phyloP scores from a whole-genome alignment of 108 stramenopile genomes.

The Aureococcus anophagefferens region DNA sequence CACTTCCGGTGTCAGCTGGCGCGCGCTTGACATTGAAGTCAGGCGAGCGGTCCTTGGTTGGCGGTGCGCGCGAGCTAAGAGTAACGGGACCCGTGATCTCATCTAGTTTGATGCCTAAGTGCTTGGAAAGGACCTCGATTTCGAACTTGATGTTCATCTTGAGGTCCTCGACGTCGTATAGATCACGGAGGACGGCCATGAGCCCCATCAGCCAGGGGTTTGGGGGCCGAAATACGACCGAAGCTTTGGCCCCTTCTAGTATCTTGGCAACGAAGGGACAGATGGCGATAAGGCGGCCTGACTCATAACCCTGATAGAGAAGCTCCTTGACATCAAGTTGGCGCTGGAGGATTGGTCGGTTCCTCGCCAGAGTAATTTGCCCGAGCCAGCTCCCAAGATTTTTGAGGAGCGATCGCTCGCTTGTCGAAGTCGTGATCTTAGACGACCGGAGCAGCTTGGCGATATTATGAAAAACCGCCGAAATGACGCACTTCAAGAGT shows the following conservation, averaged over 20 bases:
- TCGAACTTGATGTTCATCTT: slow-evolving; percentile 99
- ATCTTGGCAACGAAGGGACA: slow-evolving; percentile 97
- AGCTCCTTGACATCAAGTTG: slow-evolving; percentile 95
- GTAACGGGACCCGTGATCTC: slow-evolving; percentile 72
- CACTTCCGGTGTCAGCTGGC: slow-evolving; percentile 12
- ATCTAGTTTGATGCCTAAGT: slow-evolving; percentile 76
- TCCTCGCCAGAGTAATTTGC: slow-evolving; percentile 88
- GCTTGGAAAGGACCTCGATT: slow-evolving; percentile 96
- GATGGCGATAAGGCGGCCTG: slow-evolving; percentile 91
- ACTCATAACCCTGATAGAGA: slow-evolving; percentile 92
- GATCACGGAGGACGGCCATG: slow-evolving; percentile 76
- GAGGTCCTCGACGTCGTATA: slow-evolving; percentile 89
- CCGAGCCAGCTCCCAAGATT: slow-evolving; percentile 98
- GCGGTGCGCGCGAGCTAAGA: no score
- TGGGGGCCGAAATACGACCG: slow-evolving; percentile 84
- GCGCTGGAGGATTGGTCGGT: slow-evolving; percentile 88
- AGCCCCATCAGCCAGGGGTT: slow-evolving; percentile 99
- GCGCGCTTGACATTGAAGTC: slow-evolving; percentile 78
- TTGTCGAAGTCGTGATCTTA: slow-evolving; percentile 87
- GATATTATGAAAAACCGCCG: slow-evolving; percentile 82
- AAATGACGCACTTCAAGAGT: slow-evolving; percentile 73
- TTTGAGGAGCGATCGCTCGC: slow-evolving; percentile 89
- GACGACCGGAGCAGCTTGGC: slow-evolving; percentile 78
- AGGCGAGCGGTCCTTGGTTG: slow-evolving; percentile 79
- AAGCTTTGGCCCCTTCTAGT: slow-evolving; percentile 86